phyloP scores from a whole-genome alignment of 176 grass and related monocot species.

The Zoysia pacifica region DNA sequence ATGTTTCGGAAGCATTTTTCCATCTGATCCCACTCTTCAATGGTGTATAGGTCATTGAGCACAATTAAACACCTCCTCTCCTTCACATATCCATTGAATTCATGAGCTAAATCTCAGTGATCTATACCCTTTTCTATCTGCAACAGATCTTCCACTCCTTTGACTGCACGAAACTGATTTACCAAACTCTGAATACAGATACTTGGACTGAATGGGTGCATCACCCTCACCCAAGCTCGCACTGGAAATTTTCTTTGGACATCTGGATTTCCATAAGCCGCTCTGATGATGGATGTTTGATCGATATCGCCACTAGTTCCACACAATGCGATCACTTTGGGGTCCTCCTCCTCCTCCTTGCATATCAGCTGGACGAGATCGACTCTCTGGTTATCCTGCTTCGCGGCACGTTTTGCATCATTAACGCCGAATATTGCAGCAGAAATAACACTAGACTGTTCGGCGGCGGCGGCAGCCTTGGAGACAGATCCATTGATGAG shows the following conservation, averaged over 20 bases:
- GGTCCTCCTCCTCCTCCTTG: neutral
- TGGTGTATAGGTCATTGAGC: neutral
- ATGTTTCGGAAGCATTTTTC: neutral
- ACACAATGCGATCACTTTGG: neutral
- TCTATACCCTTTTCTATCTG: neutral
- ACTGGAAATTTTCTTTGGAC: neutral
- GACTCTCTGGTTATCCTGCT: neutral
- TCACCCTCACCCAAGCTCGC: constrained; percentile 35
- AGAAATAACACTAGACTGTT: neutral
- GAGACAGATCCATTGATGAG: neutral
- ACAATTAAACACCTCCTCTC: constrained; percentile 15
- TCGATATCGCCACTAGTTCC: neutral
- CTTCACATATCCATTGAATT: neutral
- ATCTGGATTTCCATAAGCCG: neutral
- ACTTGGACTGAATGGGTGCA: constrained; percentile 11
- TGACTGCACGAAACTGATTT: neutral
- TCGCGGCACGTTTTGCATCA: neutral
- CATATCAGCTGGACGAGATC: neutral
- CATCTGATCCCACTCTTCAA: constrained; percentile 24
- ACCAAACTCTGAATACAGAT: constrained; percentile 10
- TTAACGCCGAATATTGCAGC: neutral
- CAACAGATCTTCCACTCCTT: neutral
- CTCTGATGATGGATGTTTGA: neutral
- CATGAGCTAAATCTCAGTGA: neutral
- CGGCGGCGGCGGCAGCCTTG: neutral